Evolutionary conservation across 148 eudicot species (phyloP), one percentile per base, ranked within the genome.

Genomic region (Vaccinium darrowii): DNA sequence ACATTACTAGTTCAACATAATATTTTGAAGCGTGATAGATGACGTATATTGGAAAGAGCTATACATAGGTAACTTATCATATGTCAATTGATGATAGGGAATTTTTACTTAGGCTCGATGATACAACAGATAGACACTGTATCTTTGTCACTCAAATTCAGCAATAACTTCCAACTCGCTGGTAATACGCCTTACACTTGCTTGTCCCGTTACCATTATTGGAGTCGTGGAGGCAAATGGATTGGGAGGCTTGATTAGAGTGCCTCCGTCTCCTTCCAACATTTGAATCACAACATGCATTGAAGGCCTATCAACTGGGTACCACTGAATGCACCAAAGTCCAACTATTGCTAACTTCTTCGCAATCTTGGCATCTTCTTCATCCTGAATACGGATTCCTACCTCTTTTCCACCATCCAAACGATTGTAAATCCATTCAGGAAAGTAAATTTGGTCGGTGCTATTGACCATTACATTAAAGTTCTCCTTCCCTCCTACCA

Each of bases 291-390:
- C 86, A 49, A 2, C 54, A 18, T 86, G 81, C 86, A 81, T 84
- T 1, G 90, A 71, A 14, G 86, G 90, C 27, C 88, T 73, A 49
- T 84, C 84, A 8, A 79, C 21, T 13, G 90, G 88, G 60, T 71
- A 53, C 90, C 90, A 88, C 7, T 84, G 88, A 27, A 83, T 88
- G 69, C 90, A 86, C 90, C 88, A 81, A 7, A 88, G 81, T 18
- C 88, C 90, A 1, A 88, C 84, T 72, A 86, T 33, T 12, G 79
- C 39, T 56, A 86, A 58, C 51, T 76, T 88, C 84, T 80, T 85
- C 10, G 71, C 51, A n/a, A 88, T 85, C 19, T 47, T 47, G 21
- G 67, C 72, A 27, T 82, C 78, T 47, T 27, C 88, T 11, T 85
- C 87, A 12, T 82, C 63, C 5, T 85, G 76, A 27, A 85, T 57